Evolutionary conservation across 257 asterid genomes (phyloP).

Genomic region (Lithospermum erythrorhizon): DNA sequence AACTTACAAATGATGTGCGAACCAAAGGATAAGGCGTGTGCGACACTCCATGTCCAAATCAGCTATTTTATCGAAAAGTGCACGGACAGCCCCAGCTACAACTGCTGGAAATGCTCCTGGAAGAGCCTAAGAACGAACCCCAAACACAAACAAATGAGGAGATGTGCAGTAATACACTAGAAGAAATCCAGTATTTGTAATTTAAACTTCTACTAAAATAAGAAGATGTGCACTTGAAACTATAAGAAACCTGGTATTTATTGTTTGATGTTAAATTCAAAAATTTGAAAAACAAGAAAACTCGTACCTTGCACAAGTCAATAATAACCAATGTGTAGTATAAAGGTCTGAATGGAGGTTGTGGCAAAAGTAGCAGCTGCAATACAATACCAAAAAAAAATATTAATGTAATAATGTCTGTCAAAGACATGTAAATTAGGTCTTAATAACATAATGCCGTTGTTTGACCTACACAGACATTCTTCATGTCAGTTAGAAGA

Average conservation of each 20-base stretch:
- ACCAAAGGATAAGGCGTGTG: conserved; percentile 93
- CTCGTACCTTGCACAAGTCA: conserved; percentile 87
- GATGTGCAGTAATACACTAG: no score
- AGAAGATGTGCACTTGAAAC: conserved; percentile 6
- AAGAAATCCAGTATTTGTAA: no score
- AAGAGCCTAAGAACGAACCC: conserved; percentile 54
- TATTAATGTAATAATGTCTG: no score
- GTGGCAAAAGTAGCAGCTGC: conserved; percentile 78
- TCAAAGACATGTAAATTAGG: no score
- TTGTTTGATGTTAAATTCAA: no score
- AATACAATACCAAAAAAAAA: no score
- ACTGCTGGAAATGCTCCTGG: conserved; percentile 99
- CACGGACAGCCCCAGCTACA: conserved; percentile 96
- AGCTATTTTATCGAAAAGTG: conserved; percentile 83
- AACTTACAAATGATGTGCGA: conserved; percentile 96
- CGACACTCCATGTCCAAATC: conserved; percentile 96
- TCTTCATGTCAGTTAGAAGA: not conserved
- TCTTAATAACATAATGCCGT: no score
- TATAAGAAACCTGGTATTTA: no score
- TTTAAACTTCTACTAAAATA: not conserved
- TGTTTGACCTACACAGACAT: no score
- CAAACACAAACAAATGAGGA: conserved; percentile 12
- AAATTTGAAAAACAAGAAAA: conserved; percentile 3
- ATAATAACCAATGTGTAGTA: conserved; percentile 93
- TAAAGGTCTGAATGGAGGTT: conserved; percentile 87